A percentile compares a stretch with the other conserved stretches of the same genome.
Conservation (phyloP, 495 filamentous ascomycete genomes). For the Lophiostoma macrostomum region DNA sequence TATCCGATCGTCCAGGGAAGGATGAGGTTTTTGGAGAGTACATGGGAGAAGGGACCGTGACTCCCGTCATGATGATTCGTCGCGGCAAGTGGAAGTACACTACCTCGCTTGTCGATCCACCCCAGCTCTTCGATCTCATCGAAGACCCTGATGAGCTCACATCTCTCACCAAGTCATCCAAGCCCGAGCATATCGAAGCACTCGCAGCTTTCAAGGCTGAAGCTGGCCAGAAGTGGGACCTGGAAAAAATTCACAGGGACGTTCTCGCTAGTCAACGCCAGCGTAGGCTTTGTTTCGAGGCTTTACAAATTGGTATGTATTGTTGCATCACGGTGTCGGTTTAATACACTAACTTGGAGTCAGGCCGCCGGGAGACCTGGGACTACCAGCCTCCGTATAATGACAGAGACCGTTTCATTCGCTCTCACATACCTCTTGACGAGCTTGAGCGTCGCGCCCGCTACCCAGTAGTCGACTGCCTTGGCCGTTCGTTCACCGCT, state of each 20-base stretch:
- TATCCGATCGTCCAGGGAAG: conserved; percentile 53
- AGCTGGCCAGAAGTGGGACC: conserved; percentile 67
- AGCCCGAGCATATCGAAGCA: conserved; percentile 46
- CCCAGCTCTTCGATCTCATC: conserved; percentile 73
- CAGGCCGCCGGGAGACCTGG: conserved; percentile 49
- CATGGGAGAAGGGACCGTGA: conserved; percentile 81
- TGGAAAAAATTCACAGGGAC: conserved; percentile 63
- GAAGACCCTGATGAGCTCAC: conserved; percentile 69
- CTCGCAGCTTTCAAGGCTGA: conserved; percentile 64
- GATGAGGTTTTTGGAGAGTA: conserved; percentile 87
- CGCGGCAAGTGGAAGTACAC: conserved; percentile 80
- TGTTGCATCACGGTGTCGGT: conserved; percentile 36
- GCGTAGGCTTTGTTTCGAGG: conserved; percentile 68
- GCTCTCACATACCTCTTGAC: conserved; percentile 64
- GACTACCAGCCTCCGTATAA: conserved; percentile 74
- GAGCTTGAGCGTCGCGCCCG: conserved; percentile 65
- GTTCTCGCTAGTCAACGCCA: conserved; percentile 70
- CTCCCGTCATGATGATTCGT: conserved; percentile 87
- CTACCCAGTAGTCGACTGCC: conserved; percentile 61
- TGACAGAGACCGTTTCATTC: conserved; percentile 67
- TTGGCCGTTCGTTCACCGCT: conserved; percentile 45
- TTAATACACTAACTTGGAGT: neutral
- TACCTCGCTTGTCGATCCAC: conserved; percentile 73
- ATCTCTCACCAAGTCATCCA: conserved; percentile 59
- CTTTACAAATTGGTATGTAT: conserved; percentile 66